Base-by-base conservation (phyloP, 495 filamentous ascomycete species). In the Evernia prunastri region DNA sequence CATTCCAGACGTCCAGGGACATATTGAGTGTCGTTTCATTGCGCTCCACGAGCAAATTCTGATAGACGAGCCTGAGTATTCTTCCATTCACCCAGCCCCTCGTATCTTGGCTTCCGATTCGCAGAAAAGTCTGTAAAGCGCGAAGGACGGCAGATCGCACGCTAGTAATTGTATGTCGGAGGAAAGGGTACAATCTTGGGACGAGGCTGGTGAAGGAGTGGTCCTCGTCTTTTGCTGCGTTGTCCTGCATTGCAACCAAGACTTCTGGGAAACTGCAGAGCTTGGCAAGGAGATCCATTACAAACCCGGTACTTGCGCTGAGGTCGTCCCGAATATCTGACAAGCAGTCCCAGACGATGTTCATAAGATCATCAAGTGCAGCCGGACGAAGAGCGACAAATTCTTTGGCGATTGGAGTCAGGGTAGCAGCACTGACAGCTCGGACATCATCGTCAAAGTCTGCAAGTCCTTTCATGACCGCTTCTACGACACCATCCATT, bases 201-300 rank as follows among this genome's bases (percentile, higher is more conserved):
- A 98, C 95, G 49, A 98, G 81, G 63, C 91, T 84, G 7, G 89
- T 88, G 73, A 98, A 98, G 51, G 92, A 94, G 54, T 92, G 85
- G 67, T 91, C 87, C 4, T 87, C 80, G 68, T 97, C 89, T 65
- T 85, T 80, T 23, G 86, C 84, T 29, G 94, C 94, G 63, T 96
- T 96, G 43, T 79, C 74, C 74, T 92, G 95, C 94, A 98, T 98
- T 23, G 94, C 89, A 66, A 92, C 86, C 61, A 98, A 77, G 33
- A 97, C 94, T 75, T 96, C 84, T 4, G 89, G 89, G 78, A 96
- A 98, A 64, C 91, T 89, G 76, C 95, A 98, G 39, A 98, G 84
- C 69, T 91, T 97, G 31, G 94, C 95, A 29, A 98, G 80, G 35
- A 98, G 82, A 71, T 98, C 94, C 94, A 98, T 98, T 49, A 98